These are phyloP conservation scores for Pleoardoris graminearum DNA, from an alignment of 2,329 filamentous ascomycete genomes.

Conservation along the genomic window DNA sequence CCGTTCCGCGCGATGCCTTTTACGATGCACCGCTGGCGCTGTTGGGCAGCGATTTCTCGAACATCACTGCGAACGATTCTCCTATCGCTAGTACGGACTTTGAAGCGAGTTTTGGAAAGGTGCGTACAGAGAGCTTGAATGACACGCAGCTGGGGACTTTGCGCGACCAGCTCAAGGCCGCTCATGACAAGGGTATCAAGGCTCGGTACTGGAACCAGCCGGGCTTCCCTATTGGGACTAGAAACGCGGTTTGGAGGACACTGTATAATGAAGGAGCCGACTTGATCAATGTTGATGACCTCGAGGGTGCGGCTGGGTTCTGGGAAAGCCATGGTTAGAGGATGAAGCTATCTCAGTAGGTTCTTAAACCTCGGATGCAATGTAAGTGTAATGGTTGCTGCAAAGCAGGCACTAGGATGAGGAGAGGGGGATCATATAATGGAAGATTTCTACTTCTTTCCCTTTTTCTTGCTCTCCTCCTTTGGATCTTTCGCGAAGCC, in stretches of 20 bases:
- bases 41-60: constrained; percentile 47
- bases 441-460: constrained; percentile 33
- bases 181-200: constrained; percentile 61
- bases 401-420: no score
- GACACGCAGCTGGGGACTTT: constrained; percentile 56
- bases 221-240: constrained; percentile 57
- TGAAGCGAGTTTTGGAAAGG: constrained; percentile 45
- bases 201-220: constrained; percentile 68
- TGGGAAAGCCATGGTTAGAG: constrained; percentile 38
- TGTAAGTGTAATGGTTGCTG: background rate
- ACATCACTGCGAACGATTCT: constrained; percentile 54
- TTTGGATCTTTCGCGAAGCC: constrained; percentile 65
- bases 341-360: background rate
- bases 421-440: no score
- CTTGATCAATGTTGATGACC: constrained; percentile 66
- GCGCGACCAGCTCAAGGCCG: constrained; percentile 56
- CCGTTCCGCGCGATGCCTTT: constrained; percentile 55
- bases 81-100: constrained; percentile 61
- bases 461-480: constrained; percentile 38
- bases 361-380: no score
- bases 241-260: constrained; percentile 56
- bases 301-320: constrained; percentile 53
- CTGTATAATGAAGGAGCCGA: constrained; percentile 62
- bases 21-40: constrained; percentile 60
- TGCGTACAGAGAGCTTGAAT: constrained; percentile 45